A percentile compares a stretch with the other conserved stretches of the same genome.
Conservation (phyloP, 2,329 filamentous ascomycete species). For the Phyllosticta citrichinensis region DNA sequence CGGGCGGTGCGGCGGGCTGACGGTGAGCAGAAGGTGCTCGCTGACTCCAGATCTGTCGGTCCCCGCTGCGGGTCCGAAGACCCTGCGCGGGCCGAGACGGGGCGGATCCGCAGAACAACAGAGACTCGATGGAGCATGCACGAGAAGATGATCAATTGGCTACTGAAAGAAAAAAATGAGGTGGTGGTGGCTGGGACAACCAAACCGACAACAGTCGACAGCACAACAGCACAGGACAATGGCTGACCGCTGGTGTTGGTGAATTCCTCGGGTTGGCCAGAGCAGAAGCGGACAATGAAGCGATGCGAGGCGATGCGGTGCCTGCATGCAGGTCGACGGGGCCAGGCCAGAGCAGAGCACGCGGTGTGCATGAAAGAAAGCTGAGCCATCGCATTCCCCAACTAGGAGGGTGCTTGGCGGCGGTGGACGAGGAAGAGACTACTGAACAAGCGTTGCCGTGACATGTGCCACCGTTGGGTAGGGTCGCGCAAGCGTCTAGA, state of each 20-base stretch:
- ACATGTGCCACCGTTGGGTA: background rate
- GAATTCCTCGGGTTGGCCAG: constrained; percentile 2
- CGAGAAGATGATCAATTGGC: background rate
- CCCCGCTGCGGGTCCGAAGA: constrained; percentile 1
- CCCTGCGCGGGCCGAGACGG: constrained; percentile 9
- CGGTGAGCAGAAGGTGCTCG: constrained; percentile 3
- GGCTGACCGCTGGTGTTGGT: background rate
- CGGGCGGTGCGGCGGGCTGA: constrained; percentile 2
- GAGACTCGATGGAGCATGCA: background rate
- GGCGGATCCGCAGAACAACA: constrained; percentile 7
- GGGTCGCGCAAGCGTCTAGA: background rate
- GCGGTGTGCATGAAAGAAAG: background rate
- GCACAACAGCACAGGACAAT: background rate
- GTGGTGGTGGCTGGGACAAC: background rate
- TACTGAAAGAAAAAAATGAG: background rate
- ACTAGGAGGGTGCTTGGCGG: too few species aligned
- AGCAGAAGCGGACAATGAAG: constrained; percentile 5
- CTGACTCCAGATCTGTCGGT: constrained; percentile 8
- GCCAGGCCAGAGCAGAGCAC: background rate
- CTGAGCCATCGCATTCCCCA: background rate
- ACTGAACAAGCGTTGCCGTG: too few species aligned
- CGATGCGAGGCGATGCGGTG: background rate
- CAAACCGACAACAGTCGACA: background rate
- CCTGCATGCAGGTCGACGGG: constrained; percentile 6
- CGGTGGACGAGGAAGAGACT: too few species aligned